A percentile compares a stretch with the other conserved stretches of the same genome.
phyloP scores from a whole-genome alignment of 2,329 filamentous ascomycete genomes.

The Pseudocercospora vitis region DNA sequence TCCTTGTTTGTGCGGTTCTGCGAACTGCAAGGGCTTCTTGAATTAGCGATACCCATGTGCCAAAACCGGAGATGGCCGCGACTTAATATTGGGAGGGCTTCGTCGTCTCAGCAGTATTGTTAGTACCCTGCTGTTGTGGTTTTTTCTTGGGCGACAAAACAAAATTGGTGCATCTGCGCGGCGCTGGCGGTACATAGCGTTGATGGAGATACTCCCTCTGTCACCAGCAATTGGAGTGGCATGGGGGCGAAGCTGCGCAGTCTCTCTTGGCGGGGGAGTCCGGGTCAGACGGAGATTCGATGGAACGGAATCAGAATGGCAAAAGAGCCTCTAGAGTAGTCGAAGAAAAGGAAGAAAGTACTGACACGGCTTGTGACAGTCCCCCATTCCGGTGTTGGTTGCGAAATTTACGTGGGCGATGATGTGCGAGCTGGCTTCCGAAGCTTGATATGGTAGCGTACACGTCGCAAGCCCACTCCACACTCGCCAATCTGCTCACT shows the following conservation, averaged over 20 bases:
- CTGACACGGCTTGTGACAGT: neutral
- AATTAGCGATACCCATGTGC: constrained; percentile 58
- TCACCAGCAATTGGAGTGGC: too few relatives aligned
- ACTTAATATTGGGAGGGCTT: neutral
- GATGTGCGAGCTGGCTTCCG: constrained; percentile 1
- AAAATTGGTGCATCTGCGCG: neutral
- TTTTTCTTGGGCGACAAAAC: neutral
- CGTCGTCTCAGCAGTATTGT: neutral
- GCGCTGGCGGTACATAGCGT: neutral
- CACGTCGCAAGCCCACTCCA: neutral
- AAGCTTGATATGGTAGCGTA: neutral
- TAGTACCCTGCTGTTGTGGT: neutral
- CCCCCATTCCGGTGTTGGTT: neutral
- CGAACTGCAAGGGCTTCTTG: constrained; percentile 97
- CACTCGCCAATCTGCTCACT: neutral
- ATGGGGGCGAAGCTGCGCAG: too few relatives aligned
- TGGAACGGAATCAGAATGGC: neutral
- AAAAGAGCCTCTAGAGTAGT: neutral
- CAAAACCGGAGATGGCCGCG: neutral
- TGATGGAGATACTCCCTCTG: too few relatives aligned
- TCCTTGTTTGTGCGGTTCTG: constrained; percentile 92
- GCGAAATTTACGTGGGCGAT: constrained; percentile 1
- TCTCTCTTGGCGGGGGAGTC: too few relatives aligned
- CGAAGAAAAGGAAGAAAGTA: too few relatives aligned
- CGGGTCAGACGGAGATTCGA: neutral